Conservation (phyloP, 1,284 basidiomycete species). For the Anthracocystis panici-leucophaei region DNA sequence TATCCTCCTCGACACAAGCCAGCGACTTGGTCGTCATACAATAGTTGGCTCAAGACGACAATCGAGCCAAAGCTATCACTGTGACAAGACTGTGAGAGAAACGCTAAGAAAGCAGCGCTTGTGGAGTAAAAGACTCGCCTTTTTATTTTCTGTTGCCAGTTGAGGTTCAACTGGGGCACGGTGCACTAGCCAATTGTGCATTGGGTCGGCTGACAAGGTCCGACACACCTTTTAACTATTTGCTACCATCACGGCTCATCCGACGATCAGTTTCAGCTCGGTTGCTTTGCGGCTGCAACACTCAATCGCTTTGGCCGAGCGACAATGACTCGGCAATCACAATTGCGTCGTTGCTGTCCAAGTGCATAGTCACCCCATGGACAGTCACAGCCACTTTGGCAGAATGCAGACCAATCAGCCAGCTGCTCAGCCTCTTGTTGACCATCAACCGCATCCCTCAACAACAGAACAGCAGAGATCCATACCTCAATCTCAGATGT, state of each 20-base stretch:
- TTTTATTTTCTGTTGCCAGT: background rate
- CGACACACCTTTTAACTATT: background rate
- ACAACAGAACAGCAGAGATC: background rate
- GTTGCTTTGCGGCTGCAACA: background rate
- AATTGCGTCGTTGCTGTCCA: background rate
- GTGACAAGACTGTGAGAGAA: background rate
- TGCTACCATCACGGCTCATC: background rate
- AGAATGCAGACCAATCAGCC: background rate
- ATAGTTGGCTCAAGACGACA: background rate
- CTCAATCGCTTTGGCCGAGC: background rate
- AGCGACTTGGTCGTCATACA: background rate
- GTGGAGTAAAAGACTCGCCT: background rate
- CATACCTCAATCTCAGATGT: background rate
- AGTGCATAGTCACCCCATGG: slow-evolving; percentile 15
- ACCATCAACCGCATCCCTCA: background rate
- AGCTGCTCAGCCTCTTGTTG: slow-evolving; percentile 4
- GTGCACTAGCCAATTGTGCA: background rate
- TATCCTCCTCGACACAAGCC: background rate
- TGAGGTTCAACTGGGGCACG: background rate
- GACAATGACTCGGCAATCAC: background rate
- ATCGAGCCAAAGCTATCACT: too few relatives aligned
- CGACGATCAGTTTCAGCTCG: background rate
- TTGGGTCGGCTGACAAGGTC: background rate
- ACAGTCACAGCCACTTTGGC: slow-evolving; percentile 3
- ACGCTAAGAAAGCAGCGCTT: background rate